A percentile compares a stretch with the other conserved stretches of the same genome.
These are phyloP conservation scores for Leptodontidium sp. DNA, from an alignment of 2,329 filamentous ascomycete genomes.

Conservation along the genomic window DNA sequence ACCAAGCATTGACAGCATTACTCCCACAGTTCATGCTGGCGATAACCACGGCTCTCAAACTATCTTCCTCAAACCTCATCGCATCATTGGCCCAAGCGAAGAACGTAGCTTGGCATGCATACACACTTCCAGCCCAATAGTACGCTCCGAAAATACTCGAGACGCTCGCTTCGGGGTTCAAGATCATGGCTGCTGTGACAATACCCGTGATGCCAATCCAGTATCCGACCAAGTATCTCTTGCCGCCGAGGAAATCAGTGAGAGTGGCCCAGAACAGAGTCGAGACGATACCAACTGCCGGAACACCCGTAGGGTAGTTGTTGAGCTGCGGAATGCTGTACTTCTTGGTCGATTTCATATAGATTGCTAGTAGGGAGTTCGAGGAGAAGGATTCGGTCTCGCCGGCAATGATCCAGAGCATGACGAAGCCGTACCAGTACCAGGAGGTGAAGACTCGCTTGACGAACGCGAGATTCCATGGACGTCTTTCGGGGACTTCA, in stretches of 20 bases:
- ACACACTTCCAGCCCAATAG: constrained; percentile 74
- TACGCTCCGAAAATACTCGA: constrained; percentile 70
- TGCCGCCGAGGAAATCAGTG: constrained; percentile 70
- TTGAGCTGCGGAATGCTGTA: constrained; percentile 60
- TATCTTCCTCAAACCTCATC: constrained; percentile 69
- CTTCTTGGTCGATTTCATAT: constrained; percentile 55
- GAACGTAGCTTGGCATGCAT: constrained; percentile 77
- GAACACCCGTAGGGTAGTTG: constrained; percentile 61
- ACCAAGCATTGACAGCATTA: constrained; percentile 76
- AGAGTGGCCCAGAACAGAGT: constrained; percentile 75
- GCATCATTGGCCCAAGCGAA: constrained; percentile 74
- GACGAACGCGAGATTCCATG: constrained; percentile 56
- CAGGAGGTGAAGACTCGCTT: constrained; percentile 65
- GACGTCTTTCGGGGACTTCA: constrained; percentile 51
- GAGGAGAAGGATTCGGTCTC: constrained; percentile 75
- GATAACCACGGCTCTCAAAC: constrained; percentile 70
- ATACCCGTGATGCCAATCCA: constrained; percentile 73
- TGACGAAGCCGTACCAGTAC: constrained; percentile 72
- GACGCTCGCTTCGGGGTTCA: constrained; percentile 52
- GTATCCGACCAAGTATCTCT: constrained; percentile 71
- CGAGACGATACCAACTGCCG: constrained; percentile 57
- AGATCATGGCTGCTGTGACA: constrained; percentile 67
- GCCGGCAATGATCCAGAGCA: constrained; percentile 74
- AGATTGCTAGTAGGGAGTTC: constrained; percentile 64
- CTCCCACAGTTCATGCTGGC: constrained; percentile 76